phyloP scores from a whole-genome alignment of 306 rosid genomes.

The Dryas octopetala region DNA sequence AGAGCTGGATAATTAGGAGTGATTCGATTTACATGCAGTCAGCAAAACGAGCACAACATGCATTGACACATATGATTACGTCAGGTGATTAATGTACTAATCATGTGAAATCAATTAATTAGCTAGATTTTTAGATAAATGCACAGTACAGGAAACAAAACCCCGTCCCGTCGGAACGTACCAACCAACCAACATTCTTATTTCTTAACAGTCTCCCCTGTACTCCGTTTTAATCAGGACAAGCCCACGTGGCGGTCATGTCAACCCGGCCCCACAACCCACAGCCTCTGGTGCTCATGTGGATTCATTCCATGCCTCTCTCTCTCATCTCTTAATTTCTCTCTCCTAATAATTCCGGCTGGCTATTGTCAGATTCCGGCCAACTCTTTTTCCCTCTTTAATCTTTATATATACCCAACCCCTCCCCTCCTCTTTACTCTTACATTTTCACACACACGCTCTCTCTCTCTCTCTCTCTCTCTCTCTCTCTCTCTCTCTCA shows the following conservation, averaged over 20 bases:
- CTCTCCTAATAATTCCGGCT: conserved; percentile 40
- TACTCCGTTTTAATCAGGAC: conserved; percentile 31
- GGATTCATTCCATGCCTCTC: conserved; percentile 36
- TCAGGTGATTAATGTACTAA: too few relatives aligned
- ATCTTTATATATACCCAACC: conserved; percentile 36
- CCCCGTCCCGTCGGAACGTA: conserved; percentile 20
- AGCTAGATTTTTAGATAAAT: too few relatives aligned
- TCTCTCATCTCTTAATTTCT: conserved; percentile 15
- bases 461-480: neutral
- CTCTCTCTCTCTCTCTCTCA: neutral
- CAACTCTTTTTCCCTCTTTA: conserved; percentile 13
- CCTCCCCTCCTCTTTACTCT: conserved; percentile 9
- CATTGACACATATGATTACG: too few relatives aligned
- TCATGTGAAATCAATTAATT: too few relatives aligned
- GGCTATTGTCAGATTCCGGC: conserved; percentile 41
- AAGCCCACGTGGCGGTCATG: conserved; percentile 51
- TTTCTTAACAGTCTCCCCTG: neutral
- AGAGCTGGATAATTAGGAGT: too few relatives aligned
- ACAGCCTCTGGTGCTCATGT: conserved; percentile 29
- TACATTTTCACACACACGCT: neutral
- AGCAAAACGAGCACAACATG: too few relatives aligned
- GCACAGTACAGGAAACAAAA: neutral
- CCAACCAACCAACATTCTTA: neutral
- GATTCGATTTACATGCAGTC: too few relatives aligned
- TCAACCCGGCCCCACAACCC: conserved; percentile 44